These are phyloP conservation scores for Proliferodiscus dingleyae DNA, from an alignment of 2,329 filamentous ascomycete species.

Conservation along the genomic window DNA sequence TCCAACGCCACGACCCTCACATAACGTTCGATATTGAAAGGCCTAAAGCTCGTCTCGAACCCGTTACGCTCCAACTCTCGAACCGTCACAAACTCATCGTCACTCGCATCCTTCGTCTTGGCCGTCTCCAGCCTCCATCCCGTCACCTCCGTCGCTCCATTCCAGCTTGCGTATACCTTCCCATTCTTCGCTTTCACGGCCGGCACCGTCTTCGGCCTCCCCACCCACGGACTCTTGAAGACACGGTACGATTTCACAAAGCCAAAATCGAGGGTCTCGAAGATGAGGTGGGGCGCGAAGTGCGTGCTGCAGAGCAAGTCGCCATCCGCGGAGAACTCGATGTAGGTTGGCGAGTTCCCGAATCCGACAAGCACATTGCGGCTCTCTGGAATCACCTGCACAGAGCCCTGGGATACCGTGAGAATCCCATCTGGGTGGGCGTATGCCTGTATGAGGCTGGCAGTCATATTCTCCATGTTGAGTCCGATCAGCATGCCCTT, in stretches of 20 bases:
- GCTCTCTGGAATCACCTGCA: conserved; percentile 14
- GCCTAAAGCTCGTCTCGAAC: too few species aligned
- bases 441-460: conserved; percentile 4
- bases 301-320: conserved; percentile 30
- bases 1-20: too few species aligned
- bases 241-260: conserved; percentile 33
- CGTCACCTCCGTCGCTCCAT: conserved; percentile 43
- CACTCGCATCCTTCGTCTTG: too few species aligned
- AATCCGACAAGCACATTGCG: conserved; percentile 15
- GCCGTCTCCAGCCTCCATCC: too few species aligned
- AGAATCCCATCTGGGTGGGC: conserved; percentile 17
- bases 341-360: conserved; percentile 11
- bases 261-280: conserved; percentile 3
- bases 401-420: conserved; percentile 13
- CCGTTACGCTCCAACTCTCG: too few species aligned
- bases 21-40: too few species aligned
- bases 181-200: conserved; percentile 16
- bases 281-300: too few species aligned
- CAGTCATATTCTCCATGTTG: conserved; percentile 14
- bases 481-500: conserved; percentile 12
- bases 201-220: conserved; percentile 30
- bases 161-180: conserved; percentile 46
- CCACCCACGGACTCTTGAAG: conserved; percentile 33
- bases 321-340: conserved; percentile 21
- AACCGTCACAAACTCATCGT: too few species aligned